Conservation (phyloP, 2,329 filamentous ascomycete species). For the Cladosporium sphaerospermum region DNA sequence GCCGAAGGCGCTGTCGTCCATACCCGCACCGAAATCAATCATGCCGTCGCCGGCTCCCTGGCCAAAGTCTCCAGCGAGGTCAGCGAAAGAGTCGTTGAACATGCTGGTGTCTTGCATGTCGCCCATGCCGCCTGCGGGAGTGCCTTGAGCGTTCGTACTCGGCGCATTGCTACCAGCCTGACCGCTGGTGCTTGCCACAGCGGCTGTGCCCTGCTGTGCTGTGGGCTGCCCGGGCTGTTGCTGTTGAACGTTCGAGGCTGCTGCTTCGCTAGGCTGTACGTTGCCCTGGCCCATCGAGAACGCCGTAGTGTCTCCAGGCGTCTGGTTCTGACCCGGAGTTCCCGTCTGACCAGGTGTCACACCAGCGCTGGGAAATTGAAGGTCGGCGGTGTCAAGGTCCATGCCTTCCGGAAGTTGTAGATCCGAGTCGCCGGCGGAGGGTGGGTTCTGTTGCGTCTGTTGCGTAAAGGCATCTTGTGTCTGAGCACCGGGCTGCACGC, state of each 20-base stretch:
- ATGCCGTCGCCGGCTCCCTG: slow-evolving; percentile 47
- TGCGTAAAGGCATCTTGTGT: background rate
- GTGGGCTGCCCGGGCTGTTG: slow-evolving; percentile 3
- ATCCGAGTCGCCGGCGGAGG: slow-evolving; percentile 2
- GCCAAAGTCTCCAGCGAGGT: slow-evolving; percentile 53
- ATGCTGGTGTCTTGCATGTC: slow-evolving; percentile 13
- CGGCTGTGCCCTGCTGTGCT: slow-evolving; percentile 3
- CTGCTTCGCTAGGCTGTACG: background rate
- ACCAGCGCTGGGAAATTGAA: slow-evolving; percentile 8
- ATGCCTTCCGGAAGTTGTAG: slow-evolving; percentile 9
- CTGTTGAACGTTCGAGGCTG: slow-evolving; percentile 1
- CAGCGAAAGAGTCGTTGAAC: slow-evolving; percentile 23
- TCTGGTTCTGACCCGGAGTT: slow-evolving; percentile 2
- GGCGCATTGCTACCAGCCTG: slow-evolving; percentile 9
- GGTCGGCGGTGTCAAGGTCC: slow-evolving; percentile 8
- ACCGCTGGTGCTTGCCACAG: background rate
- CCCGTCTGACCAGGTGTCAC: slow-evolving; percentile 2
- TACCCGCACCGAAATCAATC: slow-evolving; percentile 30
- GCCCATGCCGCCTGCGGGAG: slow-evolving; percentile 7
- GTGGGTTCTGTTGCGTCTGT: background rate
- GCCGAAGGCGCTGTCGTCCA: slow-evolving; percentile 69
- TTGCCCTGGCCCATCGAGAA: slow-evolving; percentile 2
- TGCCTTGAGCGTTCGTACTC: slow-evolving; percentile 3
- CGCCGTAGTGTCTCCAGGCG: background rate
- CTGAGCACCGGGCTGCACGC: background rate